Percentiles rank a stretch among this genome's conserved stretches.
These are phyloP conservation scores for Nothophoma quercina DNA, from an alignment of 2,329 filamentous ascomycete species.

Conservation along the genomic window DNA sequence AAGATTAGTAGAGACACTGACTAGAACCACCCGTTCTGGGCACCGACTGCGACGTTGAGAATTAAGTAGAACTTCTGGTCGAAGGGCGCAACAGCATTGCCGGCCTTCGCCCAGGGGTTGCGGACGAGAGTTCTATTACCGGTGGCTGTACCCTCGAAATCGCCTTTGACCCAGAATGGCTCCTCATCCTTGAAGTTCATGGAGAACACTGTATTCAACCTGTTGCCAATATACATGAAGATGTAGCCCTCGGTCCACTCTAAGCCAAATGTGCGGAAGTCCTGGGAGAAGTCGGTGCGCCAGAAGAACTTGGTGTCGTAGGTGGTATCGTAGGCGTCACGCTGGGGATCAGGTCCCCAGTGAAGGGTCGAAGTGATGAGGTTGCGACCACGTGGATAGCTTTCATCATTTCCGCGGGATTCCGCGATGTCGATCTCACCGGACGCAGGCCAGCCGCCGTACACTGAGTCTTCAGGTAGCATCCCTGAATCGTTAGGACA, in stretches of 20 bases:
- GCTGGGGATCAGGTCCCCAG: constrained; percentile 64
- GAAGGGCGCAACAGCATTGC: constrained; percentile 71
- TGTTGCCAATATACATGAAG: constrained; percentile 82
- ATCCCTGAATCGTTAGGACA: constrained; percentile 44
- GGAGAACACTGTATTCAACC: constrained; percentile 82
- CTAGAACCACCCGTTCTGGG: constrained; percentile 80
- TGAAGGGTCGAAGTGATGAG: constrained; percentile 79
- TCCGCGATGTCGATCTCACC: constrained; percentile 86
- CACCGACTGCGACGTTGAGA: constrained; percentile 76
- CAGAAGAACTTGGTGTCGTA: constrained; percentile 50
- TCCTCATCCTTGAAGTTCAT: constrained; percentile 65
- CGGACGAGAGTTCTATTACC: constrained; percentile 69
- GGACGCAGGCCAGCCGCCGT: constrained; percentile 77
- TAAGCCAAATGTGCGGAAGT: constrained; percentile 75
- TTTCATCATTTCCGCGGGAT: constrained; percentile 76
- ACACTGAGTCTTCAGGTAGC: constrained; percentile 69
- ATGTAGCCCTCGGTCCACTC: constrained; percentile 82
- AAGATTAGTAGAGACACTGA: constrained; percentile 54
- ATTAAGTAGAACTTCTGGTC: constrained; percentile 79
- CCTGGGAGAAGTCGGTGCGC: constrained; percentile 73
- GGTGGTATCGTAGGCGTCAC: constrained; percentile 33
- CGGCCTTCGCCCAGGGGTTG: constrained; percentile 70
- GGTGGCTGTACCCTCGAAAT: constrained; percentile 66
- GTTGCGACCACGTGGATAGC: constrained; percentile 77
- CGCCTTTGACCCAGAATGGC: constrained; percentile 71